These are phyloP conservation scores for Botrytis cinerea DNA, from an alignment of 2,329 filamentous ascomycete genomes.

Conservation along the genomic window DNA sequence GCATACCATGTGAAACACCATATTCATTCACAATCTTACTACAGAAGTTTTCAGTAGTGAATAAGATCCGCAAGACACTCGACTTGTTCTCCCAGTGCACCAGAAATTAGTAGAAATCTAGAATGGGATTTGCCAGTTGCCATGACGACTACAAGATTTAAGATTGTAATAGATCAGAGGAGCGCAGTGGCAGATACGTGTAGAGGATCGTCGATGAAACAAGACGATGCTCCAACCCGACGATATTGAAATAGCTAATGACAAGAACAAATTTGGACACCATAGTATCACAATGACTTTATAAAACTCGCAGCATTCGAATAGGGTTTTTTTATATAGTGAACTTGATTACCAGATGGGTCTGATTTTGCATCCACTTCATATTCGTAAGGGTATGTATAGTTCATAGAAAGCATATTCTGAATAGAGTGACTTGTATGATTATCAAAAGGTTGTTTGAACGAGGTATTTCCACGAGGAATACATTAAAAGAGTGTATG, in stretches of 20 bases:
- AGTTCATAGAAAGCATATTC: neutral
- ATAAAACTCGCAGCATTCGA: neutral
- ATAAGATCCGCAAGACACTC: neutral
- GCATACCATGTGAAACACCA: neutral
- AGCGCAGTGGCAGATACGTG: neutral
- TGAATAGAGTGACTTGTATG: too few species aligned
- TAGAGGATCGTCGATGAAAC: neutral
- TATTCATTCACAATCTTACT: neutral
- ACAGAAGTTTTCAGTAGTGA: rapidly evolving
- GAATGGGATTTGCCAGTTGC: rapidly evolving
- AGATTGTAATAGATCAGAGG: neutral
- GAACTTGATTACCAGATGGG: neutral
- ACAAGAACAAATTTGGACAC: rapidly evolving
- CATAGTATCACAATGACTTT: neutral
- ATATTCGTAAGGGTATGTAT: rapidly evolving
- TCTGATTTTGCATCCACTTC: neutral
- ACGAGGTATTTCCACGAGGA: neutral
- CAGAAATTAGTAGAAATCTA: rapidly evolving
- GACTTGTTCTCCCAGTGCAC: neutral
- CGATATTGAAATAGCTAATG: neutral
- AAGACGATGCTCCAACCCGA: neutral
- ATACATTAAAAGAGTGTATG: neutral
- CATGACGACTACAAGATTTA: neutral
- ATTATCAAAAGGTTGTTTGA: neutral
- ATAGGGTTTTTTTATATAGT: neutral